These are phyloP conservation scores for Albophoma yamanashiensis DNA, from an alignment of 2,329 filamentous ascomycete species.

Conservation along the genomic window DNA sequence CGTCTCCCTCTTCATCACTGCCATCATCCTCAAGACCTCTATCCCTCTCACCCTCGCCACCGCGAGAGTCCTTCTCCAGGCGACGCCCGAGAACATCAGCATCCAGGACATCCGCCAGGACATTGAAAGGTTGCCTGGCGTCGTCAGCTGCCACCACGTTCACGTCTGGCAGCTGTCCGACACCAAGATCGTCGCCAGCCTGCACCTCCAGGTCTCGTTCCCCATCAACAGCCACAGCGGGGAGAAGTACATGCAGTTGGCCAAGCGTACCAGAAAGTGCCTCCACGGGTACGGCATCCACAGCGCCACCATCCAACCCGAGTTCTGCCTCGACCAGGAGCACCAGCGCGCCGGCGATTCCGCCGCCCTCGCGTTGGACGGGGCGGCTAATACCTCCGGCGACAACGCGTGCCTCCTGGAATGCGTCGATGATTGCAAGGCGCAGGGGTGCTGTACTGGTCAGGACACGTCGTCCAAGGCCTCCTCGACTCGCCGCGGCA, in stretches of 20 bases:
- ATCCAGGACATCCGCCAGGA: conserved; percentile 88
- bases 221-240: conserved; percentile 74
- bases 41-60: conserved; percentile 72
- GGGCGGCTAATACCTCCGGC: conserved; percentile 15
- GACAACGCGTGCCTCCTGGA: conserved; percentile 37
- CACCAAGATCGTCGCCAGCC: conserved; percentile 82
- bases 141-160: conserved; percentile 86
- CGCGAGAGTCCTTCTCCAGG: conserved; percentile 83
- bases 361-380: conserved; percentile 24
- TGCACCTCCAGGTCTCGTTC: conserved; percentile 89
- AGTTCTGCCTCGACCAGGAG: conserved; percentile 54
- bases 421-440: conserved; percentile 25
- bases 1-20: conserved; percentile 88
- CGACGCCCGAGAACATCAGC: conserved; percentile 79
- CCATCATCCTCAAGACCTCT: conserved; percentile 63
- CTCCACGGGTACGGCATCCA: conserved; percentile 95
- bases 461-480: conserved; percentile 20
- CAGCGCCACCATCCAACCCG: conserved; percentile 93
- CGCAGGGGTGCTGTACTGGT: conserved; percentile 19
- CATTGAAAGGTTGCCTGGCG: conserved; percentile 73
- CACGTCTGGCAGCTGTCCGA: conserved; percentile 98
- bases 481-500: conserved; percentile 24
- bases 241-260: conserved; percentile 81
- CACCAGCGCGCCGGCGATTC: conserved; percentile 28
- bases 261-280: conserved; percentile 71